Evolutionary conservation across 306 rosid species (phyloP).

Genomic region (Vigna radiata): DNA sequence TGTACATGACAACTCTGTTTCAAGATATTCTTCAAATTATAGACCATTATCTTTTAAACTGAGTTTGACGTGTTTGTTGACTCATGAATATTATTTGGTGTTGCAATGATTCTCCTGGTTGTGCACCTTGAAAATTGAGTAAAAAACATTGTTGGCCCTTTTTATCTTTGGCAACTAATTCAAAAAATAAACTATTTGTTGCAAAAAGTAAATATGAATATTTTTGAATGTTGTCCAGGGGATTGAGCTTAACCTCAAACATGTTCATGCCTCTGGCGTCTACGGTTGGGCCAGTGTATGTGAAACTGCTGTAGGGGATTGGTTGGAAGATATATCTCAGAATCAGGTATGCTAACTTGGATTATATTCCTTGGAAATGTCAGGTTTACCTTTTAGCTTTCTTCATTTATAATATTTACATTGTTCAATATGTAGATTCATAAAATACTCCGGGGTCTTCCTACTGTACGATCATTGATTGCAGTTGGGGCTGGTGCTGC

Average conservation of each 20-base stretch:
- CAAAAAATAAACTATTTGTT: neutral
- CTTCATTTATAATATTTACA: constrained; percentile 35
- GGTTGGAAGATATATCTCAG: constrained; percentile 94
- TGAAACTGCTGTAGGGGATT: constrained; percentile 84
- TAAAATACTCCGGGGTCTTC: constrained; percentile 86
- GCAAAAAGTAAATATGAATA: constrained; percentile 5
- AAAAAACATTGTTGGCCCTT: neutral
- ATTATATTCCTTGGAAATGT: constrained; percentile 35
- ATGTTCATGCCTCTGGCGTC: constrained; percentile 83
- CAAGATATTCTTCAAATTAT: constrained; percentile 6
- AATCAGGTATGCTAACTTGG: constrained; percentile 71
- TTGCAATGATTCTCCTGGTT: neutral
- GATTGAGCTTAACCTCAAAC: constrained; percentile 87
- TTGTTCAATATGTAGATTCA: constrained; percentile 58
- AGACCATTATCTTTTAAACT: constrained; percentile 13
- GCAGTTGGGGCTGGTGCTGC: constrained; percentile 89
- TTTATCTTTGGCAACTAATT: constrained; percentile 10
- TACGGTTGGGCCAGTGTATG: constrained; percentile 96
- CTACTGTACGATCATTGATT: constrained; percentile 79
- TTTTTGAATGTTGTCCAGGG: constrained; percentile 67
- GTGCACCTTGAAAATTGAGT: constrained; percentile 34
- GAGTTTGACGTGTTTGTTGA: constrained; percentile 7
- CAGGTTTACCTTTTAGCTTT: constrained; percentile 36
- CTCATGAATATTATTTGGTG: constrained; percentile 21
- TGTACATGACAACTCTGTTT: constrained; percentile 4